Evolutionary conservation across 805 yeast genomes (phyloP).

Genomic region (Lipomyces spencermartinsiae): DNA sequence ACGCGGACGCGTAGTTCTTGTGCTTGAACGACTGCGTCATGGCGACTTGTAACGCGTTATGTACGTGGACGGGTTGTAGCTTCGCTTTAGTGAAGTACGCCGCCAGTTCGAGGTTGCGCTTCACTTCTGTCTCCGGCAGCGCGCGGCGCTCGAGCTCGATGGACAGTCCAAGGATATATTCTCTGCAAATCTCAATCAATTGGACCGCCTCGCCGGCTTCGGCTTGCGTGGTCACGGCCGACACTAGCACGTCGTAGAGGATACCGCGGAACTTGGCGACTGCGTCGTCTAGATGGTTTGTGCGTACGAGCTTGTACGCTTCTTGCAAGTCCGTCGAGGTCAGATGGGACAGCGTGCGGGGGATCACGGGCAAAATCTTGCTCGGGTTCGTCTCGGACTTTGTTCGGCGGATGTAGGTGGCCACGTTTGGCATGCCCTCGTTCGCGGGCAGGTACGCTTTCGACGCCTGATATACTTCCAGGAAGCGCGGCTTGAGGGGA

Average conservation of each 20-base stretch:
- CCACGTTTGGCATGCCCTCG: constrained; percentile 74
- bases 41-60: constrained; percentile 91
- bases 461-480: constrained; percentile 81
- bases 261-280: constrained; percentile 78
- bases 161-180: constrained; percentile 89
- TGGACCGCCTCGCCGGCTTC: constrained; percentile 79
- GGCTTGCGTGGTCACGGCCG: constrained; percentile 73
- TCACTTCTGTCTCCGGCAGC: constrained; percentile 63
- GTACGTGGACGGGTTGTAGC: constrained; percentile 80
- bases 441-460: constrained; percentile 77
- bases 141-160: constrained; percentile 90
- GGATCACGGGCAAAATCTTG: constrained; percentile 68
- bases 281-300: constrained; percentile 82
- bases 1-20: constrained; percentile 86
- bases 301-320: constrained; percentile 83
- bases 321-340: constrained; percentile 63
- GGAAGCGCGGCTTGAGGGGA: constrained; percentile 81
- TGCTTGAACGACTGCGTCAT: constrained; percentile 89
- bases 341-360: constrained; percentile 69
- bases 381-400: constrained; percentile 61
- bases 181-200: constrained; percentile 75
- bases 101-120: constrained; percentile 91
- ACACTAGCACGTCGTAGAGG: constrained; percentile 73
- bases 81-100: constrained; percentile 91
- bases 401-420: constrained; percentile 65